Evolutionary conservation across 352 stramenopile genomes (phyloP), one percentile per base, ranked within the genome.

Genomic region (Phytopythium chamaehyphon): DNA sequence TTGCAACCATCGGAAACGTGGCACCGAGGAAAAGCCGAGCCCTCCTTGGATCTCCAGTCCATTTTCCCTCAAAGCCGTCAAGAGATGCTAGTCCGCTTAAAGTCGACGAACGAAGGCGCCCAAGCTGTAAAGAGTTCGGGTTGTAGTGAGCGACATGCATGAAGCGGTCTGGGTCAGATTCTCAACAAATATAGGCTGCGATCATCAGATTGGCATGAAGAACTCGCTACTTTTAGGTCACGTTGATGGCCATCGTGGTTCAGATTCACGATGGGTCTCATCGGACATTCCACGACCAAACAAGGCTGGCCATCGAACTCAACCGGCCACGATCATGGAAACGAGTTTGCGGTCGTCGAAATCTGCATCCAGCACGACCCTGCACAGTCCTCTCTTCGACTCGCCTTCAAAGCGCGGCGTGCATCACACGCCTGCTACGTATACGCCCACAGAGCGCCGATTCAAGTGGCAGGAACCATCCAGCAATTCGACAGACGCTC

Each of bases 331-430:
- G 12, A 6, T 19, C 18, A 54, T 54, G 48, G 48, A 47, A 10
- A 24, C 22, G 6, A 54, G 16, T 6, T 12, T 43, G 11, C 61
- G 55, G 24, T 60, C 71, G 12, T 45, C 44, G n/a, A 73, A 59
- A 26, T 64, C 56, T 11, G 62, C 49, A 7, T 47, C 49, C 3
- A 38, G 61, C 5, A 57, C 48, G 14, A 64, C 53, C 40, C 40
- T 62, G 2, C 66, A 74, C 46, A 53, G 54, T 19, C 73, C 77
- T 56, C 61, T 93, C 18, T 93, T 91, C 48, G 65, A 88, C 38
- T 86, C 76, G 21, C 69, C 83, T 22, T 88, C 83, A 49, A 93
- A 93, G 61, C 47, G 68, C 52, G 83, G 83, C 24, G 68, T 85
- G 18, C 78, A 90, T 55, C 74, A 86, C 52, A 73, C 83, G 5